Evolutionary conservation across 169 alveolate genomes (phyloP), one percentile per base, ranked within the genome.

Genomic region (Babesia divergens): DNA sequence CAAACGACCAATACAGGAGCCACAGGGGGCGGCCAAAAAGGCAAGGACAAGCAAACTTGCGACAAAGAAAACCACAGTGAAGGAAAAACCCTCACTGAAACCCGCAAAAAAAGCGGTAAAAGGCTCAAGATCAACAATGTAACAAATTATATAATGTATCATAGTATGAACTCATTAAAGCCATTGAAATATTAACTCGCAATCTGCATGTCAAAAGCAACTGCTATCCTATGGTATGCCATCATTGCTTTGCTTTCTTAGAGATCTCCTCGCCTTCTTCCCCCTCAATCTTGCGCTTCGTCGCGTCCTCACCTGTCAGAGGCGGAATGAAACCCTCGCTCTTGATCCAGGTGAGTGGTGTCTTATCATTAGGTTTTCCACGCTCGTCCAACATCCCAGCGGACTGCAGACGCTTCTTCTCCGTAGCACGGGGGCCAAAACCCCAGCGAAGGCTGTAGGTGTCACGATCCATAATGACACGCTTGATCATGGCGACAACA

Each of bases 391-490:
- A 89, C 67, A 94, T 90, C 14, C 99, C 99, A 18, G 96, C 98
- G 59, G 93, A 88, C 71, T 96, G 97, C 65, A 98, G 91, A 70
- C 95, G 92, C 92, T 97, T 96, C 96, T 98, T 98, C 89, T 97
- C 98, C 32, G 96, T 70, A 35, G 99, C 98, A 66, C 98, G 94
- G 7, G 99, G 99, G 14, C 99, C 99, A 65, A 92, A 94, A 47
- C 99, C 99, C 99, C 99, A 98, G 74, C 98, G 95, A 83, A 96
- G 90, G 62, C 97, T 98, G 90, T 98, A 98, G 28, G 99, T 97
- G 70, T 98, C 99, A 50, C 99, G 93, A 84, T 98, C 99, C 99
- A 98, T 97, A 71, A 98, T 96, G 46, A 97, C 99, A 76, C 99
- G 93, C 90, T 98, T 98, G 53, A 97, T 96, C 74, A 95, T 95